Evolutionary conservation across 2,329 filamentous ascomycete species (phyloP).

Genomic region (Chaetomium globosum): DNA sequence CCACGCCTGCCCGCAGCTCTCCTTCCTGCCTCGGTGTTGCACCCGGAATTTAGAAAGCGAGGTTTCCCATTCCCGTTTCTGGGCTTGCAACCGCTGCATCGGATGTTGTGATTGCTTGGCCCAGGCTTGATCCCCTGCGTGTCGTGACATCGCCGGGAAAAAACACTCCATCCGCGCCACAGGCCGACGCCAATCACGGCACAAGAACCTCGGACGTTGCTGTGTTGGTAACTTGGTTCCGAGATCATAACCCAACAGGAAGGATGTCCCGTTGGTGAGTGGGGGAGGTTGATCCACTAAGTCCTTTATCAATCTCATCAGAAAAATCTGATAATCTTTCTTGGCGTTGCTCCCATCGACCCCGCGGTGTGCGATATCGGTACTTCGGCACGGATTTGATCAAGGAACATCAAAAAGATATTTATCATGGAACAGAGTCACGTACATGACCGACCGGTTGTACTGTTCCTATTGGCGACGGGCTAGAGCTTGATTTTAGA

Average conservation of each 20-base stretch:
- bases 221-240: neutral
- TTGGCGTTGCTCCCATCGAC: neutral
- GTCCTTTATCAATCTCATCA: neutral
- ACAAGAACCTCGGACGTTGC: neutral
- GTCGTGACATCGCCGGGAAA: neutral
- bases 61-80: neutral
- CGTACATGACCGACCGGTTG: too few relatives aligned
- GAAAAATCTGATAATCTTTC: neutral
- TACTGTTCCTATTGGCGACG: too few relatives aligned
- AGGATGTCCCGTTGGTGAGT: slow-evolving; percentile 8
- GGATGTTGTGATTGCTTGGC: neutral
- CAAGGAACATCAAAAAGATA: too few relatives aligned
- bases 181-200: neutral
- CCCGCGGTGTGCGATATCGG: slow-evolving; percentile 1
- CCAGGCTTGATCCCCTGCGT: neutral
- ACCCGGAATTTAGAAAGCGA: neutral
- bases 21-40: neutral
- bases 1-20: neutral
- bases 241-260: slow-evolving; percentile 2
- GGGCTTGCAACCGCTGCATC: neutral
- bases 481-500: too few relatives aligned
- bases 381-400: too few relatives aligned
- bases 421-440: too few relatives aligned
- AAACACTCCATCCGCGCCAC: neutral
- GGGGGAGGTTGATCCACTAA: neutral